Conservation (phyloP, 2,329 filamentous ascomycete genomes). For the Penicillium sp. region DNA sequence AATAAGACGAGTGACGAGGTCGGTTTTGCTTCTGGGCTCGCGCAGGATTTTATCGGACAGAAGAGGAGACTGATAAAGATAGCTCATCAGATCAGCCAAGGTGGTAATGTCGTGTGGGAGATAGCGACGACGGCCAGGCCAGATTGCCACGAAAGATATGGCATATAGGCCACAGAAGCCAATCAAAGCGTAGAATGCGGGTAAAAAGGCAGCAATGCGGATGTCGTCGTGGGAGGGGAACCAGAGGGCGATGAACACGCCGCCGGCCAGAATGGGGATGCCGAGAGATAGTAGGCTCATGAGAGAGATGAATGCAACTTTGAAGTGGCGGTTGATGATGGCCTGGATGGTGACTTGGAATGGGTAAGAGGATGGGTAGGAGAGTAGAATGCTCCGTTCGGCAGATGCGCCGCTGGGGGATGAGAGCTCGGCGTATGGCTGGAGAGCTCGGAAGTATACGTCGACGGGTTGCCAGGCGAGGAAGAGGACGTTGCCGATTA, state of each 20-base stretch:
- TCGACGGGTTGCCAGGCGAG: slow-evolving; percentile 61
- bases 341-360: slow-evolving; percentile 55
- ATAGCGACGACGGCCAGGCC: slow-evolving; percentile 61
- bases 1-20: slow-evolving; percentile 69
- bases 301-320: slow-evolving; percentile 57
- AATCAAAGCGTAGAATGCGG: slow-evolving; percentile 72
- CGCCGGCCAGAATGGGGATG: slow-evolving; percentile 60
- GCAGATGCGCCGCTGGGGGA: slow-evolving; percentile 53
- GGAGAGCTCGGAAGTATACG: slow-evolving; percentile 59
- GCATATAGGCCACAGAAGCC: slow-evolving; percentile 70
- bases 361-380: slow-evolving; percentile 57
- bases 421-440: slow-evolving; percentile 58
- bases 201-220: slow-evolving; percentile 69
- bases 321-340: slow-evolving; percentile 56
- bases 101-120: slow-evolving; percentile 73
- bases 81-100: slow-evolving; percentile 74
- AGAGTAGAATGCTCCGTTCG: slow-evolving; percentile 56
- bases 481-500: slow-evolving; percentile 60
- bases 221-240: slow-evolving; percentile 49
- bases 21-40: slow-evolving; percentile 63
- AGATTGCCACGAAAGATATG: slow-evolving; percentile 60
- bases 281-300: slow-evolving; percentile 53
- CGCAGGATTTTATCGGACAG: slow-evolving; percentile 72
- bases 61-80: slow-evolving; percentile 71
- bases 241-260: slow-evolving; percentile 63